Percentiles rank a stretch among this genome's conserved stretches.
These are phyloP conservation scores for Aspergillus hiratsukae DNA, from an alignment of 2,329 filamentous ascomycete species.

Conservation along the genomic window DNA sequence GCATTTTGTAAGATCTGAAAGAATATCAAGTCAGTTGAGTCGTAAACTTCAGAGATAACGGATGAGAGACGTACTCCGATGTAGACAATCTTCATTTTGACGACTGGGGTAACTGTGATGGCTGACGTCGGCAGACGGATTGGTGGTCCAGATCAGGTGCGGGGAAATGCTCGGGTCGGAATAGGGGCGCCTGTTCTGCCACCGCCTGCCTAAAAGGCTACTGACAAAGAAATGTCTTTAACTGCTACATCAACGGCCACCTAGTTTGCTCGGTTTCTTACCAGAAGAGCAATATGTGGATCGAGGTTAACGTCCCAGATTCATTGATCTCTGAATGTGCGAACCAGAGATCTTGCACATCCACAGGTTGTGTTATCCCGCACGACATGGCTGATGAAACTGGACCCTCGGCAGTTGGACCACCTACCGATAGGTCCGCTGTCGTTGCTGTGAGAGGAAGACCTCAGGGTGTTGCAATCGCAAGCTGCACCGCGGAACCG, in stretches of 20 bases:
- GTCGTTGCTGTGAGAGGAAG: no score
- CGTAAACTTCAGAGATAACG: not conserved
- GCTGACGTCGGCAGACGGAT: conserved; percentile 10
- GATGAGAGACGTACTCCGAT: conserved; percentile 63
- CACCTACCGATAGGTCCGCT: no score
- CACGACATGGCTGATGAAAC: no score
- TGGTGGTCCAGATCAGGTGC: not conserved
- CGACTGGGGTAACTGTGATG: conserved; percentile 13
- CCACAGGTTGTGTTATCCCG: no score
- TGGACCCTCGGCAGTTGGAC: no score
- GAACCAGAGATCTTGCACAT: no score
- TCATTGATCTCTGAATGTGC: no score
- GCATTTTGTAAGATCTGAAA: conserved; percentile 75
- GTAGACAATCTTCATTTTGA: conserved; percentile 79
- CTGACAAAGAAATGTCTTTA: no score
- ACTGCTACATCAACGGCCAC: not conserved
- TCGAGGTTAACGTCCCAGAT: not conserved
- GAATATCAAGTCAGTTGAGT: not conserved
- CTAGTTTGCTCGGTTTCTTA: not conserved
- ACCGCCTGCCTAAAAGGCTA: not conserved
- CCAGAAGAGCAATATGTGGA: not conserved
- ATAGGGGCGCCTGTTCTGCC: not conserved
- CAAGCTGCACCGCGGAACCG: no score
- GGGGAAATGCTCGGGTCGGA: not conserved
- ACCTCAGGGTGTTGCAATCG: no score